Conservation (phyloP, 1,284 basidiomycete species). For the Malassezia restricta region DNA sequence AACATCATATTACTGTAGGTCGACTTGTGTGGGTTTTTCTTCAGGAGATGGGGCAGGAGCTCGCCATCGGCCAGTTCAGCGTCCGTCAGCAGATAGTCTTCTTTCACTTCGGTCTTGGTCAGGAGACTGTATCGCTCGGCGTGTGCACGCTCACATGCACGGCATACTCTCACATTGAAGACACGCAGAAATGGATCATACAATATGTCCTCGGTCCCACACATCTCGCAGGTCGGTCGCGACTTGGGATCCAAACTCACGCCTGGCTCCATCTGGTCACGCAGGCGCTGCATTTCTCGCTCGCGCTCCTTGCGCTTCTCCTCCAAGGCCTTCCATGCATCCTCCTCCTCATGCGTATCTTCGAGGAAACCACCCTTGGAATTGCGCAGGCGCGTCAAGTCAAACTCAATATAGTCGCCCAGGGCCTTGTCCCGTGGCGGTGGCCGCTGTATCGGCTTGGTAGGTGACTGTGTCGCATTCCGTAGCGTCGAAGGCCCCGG, state of each 20-base stretch:
- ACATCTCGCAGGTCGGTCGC: conserved; percentile 28
- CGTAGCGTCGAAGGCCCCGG: conserved; percentile 4
- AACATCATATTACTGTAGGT: conserved; percentile 99
- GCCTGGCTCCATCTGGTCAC: conserved; percentile 30
- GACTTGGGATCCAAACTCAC: conserved; percentile 32
- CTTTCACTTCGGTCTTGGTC: conserved; percentile 97
- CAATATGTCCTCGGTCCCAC: conserved; percentile 30
- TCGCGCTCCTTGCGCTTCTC: conserved; percentile 38
- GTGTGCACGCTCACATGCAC: conserved; percentile 63
- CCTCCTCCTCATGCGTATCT: conserved; percentile 22
- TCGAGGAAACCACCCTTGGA: conserved; percentile 43
- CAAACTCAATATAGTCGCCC: conserved; percentile 45
- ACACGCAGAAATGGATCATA: conserved; percentile 31
- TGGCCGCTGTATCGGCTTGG: background rate
- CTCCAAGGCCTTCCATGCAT: conserved; percentile 26
- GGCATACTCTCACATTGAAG: conserved; percentile 62
- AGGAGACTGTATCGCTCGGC: conserved; percentile 78
- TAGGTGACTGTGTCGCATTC: background rate
- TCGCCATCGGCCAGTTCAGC: conserved; percentile 87
- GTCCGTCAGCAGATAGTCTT: conserved; percentile 66
- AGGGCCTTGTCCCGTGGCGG: conserved; percentile 34
- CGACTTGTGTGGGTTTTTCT: conserved; percentile 90
- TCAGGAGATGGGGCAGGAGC: conserved; percentile 79
- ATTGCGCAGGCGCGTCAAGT: conserved; percentile 40
- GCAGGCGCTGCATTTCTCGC: conserved; percentile 31